Base-by-base conservation (phyloP, 345 rosid species). In the Pistacia atlantica region DNA sequence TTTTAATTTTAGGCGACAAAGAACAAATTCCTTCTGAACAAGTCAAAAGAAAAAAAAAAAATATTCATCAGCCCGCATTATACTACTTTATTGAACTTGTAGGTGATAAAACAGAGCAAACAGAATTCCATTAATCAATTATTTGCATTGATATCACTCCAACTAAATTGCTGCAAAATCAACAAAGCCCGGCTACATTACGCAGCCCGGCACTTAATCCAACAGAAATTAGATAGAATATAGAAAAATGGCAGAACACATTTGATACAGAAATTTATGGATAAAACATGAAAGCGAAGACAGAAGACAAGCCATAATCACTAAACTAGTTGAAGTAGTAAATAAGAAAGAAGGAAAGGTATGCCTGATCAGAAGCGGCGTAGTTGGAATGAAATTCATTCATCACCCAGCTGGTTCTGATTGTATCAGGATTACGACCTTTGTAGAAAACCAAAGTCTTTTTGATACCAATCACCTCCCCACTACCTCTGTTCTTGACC, bases 331-430 rank as follows among this genome's bases (percentile, higher is more conserved):
- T 17, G 28, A 22, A 46, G 35, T 18, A 33, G 16, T 2, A 20
- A 71, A 35, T 11, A 35, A 22, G 56, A 16, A 31, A 16, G 38
- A 0, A 70, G 33, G 16, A 7, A 28, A 52, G 4, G 8, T n/a
- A 6, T 57, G 75, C 86, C 75, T 22, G 60, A 48, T 25, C 11
- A 51, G 38, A 28, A 35, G 31, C 13, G 74, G 37, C 13, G 25
- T 20, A 49, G 0, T 0, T 20, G 46, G 72, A 54, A 9, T 66
- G 63, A 56, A 60, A 83, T n/a, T 80, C 83, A 33, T 83, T 81
- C 13, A 78, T 67, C 33, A 75, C 80, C 86, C 86, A 83, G 8
- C 22, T 5, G 7, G 77, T 65, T 45, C 28, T 22, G 13, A 62
- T 38, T 8, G 8, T 38, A 49, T 62, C 8, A 31, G 20, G 20